Base-by-base conservation (phyloP, 495 filamentous ascomycete species). In the Gamarada debralockiae region DNA sequence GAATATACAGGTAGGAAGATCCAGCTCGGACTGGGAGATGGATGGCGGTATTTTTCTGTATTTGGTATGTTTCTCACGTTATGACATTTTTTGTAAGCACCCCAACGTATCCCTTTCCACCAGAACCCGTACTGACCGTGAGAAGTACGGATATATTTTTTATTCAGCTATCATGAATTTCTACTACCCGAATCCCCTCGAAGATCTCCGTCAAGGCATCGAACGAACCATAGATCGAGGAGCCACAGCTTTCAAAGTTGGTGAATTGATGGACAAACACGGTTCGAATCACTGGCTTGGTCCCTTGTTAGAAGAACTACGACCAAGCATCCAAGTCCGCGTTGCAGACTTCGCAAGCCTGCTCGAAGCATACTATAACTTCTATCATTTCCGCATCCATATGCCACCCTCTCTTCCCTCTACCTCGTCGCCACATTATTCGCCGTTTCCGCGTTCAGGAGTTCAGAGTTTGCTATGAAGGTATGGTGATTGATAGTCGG, bases 1-100 rank as follows among this genome's bases (percentile, higher is more conserved):
- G 63, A 10, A 60, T 78, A 8, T 77, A 74, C 48, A 67, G 66
- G 9, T 77, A 73, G 75, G 68, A 75, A 46, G 51, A 69, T 41
- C 46, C 57, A 1, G 22, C 15, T 12, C 15, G 41, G 7, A 55
- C 48, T 38, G 57, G 52, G 4, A 55, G 40, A 50, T 66, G 39
- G 61, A 48, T 65, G 43, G 43, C 24, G 9, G 39, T 59, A 24
- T 73, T 70, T 58, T 24, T 66, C 7, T 49, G 66, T 33, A 53
- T 71, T n/a, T 73, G 58, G 67, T 62, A 68, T 36, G 65, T 65
- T 18, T 55, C 62, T 24, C 65, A 71, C 56, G 56, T 71, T 17
- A 56, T 68, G 58, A 67, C 61, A 20, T 73, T 73, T 43, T 12
- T 71, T 43, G 62, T 70, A 65, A 61, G 64, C 58, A 15, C 44